These are phyloP conservation scores for Adansonia digitata DNA, from an alignment of 345 rosid species.

Conservation along the genomic window DNA sequence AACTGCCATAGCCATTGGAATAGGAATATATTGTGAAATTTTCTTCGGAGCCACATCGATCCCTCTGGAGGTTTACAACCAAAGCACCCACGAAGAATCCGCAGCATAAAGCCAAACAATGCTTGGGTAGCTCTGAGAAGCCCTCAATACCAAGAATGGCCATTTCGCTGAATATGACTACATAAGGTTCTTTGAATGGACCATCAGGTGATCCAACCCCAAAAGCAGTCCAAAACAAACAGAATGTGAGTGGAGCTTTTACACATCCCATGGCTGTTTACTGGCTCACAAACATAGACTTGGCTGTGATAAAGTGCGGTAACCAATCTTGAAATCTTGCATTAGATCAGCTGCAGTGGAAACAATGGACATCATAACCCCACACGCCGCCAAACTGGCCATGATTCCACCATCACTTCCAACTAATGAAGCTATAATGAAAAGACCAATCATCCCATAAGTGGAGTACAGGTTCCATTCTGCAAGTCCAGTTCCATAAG, in stretches of 20 bases:
- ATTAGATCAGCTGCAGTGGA: slow-evolving; percentile 93
- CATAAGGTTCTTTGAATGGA: slow-evolving; percentile 83
- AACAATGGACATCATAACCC: slow-evolving; percentile 89
- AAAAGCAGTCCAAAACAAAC: slow-evolving; percentile 83
- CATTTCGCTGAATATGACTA: slow-evolving; percentile 84
- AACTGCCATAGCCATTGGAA: slow-evolving; percentile 92
- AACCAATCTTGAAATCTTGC: slow-evolving; percentile 95
- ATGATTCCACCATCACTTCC: slow-evolving; percentile 81
- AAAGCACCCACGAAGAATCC: slow-evolving; percentile 69
- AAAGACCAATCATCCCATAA: slow-evolving; percentile 91
- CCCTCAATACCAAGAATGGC: slow-evolving; percentile 80
- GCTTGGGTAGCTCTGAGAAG: slow-evolving; percentile 72
- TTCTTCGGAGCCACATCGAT: slow-evolving; percentile 57
- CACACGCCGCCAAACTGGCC: slow-evolving; percentile 86
- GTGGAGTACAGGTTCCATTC: slow-evolving; percentile 81
- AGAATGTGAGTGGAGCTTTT: slow-evolving; percentile 83
- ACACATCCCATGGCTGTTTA: slow-evolving; percentile 92
- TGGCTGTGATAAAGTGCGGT: slow-evolving; percentile 82
- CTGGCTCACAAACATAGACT: slow-evolving; percentile 89
- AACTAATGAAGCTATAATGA: slow-evolving; percentile 73
- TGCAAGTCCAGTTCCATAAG: slow-evolving; percentile 82
- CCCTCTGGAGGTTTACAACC: slow-evolving; percentile 59
- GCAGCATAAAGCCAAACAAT: slow-evolving; percentile 66
- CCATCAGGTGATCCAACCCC: slow-evolving; percentile 84
- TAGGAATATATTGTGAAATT: slow-evolving; percentile 71